Evolutionary conservation across 2,329 filamentous ascomycete genomes (phyloP).

Genomic region (Cladosporium sp.): DNA sequence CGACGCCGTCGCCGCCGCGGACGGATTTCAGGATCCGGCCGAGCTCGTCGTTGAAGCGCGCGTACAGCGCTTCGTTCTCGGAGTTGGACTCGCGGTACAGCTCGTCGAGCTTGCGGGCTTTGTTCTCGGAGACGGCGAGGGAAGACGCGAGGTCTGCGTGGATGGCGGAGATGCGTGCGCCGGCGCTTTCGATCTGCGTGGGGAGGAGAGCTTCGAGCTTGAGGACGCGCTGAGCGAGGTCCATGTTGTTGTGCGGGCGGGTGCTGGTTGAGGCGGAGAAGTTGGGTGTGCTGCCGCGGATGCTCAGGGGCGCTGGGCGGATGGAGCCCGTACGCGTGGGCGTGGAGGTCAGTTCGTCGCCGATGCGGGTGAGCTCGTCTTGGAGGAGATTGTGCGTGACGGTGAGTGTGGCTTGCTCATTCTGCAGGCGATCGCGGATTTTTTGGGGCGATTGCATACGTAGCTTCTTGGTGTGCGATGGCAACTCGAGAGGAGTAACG

Average conservation of each 20-base stretch:
- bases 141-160: constrained; percentile 71
- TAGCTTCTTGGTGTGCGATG: constrained; percentile 59
- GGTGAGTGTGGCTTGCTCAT: constrained; percentile 73
- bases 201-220: constrained; percentile 70
- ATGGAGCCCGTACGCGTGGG: constrained; percentile 28
- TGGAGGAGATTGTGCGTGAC: constrained; percentile 70
- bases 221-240: constrained; percentile 60
- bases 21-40: constrained; percentile 78
- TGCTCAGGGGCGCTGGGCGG: constrained; percentile 24
- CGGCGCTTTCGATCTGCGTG: constrained; percentile 59
- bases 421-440: constrained; percentile 78
- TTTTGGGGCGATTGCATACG: constrained; percentile 66
- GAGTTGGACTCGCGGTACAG: constrained; percentile 83
- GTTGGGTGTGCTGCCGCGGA: constrained; percentile 37
- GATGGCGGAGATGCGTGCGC: constrained; percentile 63
- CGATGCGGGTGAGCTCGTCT: constrained; percentile 76
- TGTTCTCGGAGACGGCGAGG: constrained; percentile 71
- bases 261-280: constrained; percentile 43
- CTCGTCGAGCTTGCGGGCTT: constrained; percentile 81
- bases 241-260: constrained; percentile 37
- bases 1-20: constrained; percentile 73
- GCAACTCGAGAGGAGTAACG: constrained; percentile 24
- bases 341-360: constrained; percentile 68
- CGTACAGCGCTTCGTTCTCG: constrained; percentile 91
- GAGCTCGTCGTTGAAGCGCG: constrained; percentile 88